Percentiles rank a stretch among this genome's conserved stretches.
Conservation (phyloP, 2,329 filamentous ascomycete species). For the Nigrospora oryzae region DNA sequence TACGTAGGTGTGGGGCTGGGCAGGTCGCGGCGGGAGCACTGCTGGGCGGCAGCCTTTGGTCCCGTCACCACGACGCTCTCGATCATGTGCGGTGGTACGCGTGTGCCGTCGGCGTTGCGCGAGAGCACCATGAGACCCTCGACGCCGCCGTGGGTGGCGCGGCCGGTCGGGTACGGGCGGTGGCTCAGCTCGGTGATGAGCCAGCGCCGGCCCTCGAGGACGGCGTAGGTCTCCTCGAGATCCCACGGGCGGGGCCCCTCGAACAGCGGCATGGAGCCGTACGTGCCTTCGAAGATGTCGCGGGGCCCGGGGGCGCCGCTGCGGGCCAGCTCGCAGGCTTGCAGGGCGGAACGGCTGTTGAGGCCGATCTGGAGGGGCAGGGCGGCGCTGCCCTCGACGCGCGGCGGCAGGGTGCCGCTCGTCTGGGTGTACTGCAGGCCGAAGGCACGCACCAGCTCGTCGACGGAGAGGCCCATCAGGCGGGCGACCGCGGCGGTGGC, state of each 20-base stretch:
- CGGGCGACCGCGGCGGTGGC: conserved; percentile 3
- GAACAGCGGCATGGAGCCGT: conserved; percentile 3
- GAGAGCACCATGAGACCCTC: conserved; percentile 3
- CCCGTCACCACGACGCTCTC: conserved; percentile 34
- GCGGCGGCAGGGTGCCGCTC: conserved; percentile 4
- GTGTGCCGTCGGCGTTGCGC: conserved; percentile 1
- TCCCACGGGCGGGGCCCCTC: conserved; percentile 3
- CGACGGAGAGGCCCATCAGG: conserved; percentile 1
- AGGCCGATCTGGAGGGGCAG: conserved; percentile 3
- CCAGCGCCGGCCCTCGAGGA: conserved; percentile 2
- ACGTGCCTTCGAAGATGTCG: conserved; percentile 2
- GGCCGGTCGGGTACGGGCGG: conserved; percentile 3
- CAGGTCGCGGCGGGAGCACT: conserved; percentile 2
- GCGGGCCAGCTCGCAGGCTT: conserved; percentile 2
- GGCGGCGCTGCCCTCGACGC: conserved; percentile 4
- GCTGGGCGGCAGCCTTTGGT: conserved; percentile 1
- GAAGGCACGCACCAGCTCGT: conserved; percentile 3
- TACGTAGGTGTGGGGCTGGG: conserved; percentile 3
- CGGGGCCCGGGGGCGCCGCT: neutral
- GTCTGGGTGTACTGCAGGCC: conserved; percentile 5
- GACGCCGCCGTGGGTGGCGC: conserved; percentile 4
- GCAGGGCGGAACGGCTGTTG: conserved; percentile 4
- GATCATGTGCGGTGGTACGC: conserved; percentile 44
- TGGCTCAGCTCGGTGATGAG: conserved; percentile 4
- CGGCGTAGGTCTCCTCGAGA: neutral